A percentile compares a stretch with the other conserved stretches of the same genome.
Evolutionary conservation across 441 rosid species (phyloP).

Genomic region (Bruguiera hainesii): DNA sequence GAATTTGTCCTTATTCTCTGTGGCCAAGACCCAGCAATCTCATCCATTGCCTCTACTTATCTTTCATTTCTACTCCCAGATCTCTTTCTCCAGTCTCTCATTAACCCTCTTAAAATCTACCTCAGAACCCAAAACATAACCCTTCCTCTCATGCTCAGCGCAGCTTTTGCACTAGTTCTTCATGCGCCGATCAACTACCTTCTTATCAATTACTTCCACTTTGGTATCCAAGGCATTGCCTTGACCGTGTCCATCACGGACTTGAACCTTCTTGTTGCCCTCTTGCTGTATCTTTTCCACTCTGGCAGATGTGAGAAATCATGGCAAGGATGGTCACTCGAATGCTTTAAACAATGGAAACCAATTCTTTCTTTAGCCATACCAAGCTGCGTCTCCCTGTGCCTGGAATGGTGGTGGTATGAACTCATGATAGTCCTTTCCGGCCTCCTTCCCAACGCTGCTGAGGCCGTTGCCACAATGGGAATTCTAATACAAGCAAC

Average conservation of each 20-base stretch:
- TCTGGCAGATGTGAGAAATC: conserved; percentile 25
- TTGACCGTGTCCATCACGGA: conserved; percentile 55
- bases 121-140: conserved; percentile 87
- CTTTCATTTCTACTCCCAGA: conserved; percentile 73
- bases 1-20: conserved; percentile 47
- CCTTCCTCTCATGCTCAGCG: conserved; percentile 64
- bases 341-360: conserved; percentile 39
- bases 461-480: conserved; percentile 42
- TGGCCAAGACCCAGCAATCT: conserved; percentile 64
- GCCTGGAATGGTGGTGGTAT: conserved; percentile 59
- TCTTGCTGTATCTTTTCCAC: conserved; percentile 46
- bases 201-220: conserved; percentile 46
- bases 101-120: conserved; percentile 89
- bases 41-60: conserved; percentile 59
- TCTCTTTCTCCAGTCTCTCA: conserved; percentile 62
- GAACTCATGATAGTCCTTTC: conserved; percentile 46
- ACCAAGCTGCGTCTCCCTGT: conserved; percentile 43
- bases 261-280: conserved; percentile 42
- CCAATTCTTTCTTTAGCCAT: conserved; percentile 36
- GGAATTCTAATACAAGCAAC: conserved; percentile 48
- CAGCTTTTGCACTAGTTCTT: conserved; percentile 53
- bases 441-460: conserved; percentile 34
- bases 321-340: conserved; percentile 34
- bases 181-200: conserved; percentile 60
- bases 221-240: conserved; percentile 73